Conservation (phyloP, 192 early-diverging fungal species). For the Entomortierella chlamydospora region DNA sequence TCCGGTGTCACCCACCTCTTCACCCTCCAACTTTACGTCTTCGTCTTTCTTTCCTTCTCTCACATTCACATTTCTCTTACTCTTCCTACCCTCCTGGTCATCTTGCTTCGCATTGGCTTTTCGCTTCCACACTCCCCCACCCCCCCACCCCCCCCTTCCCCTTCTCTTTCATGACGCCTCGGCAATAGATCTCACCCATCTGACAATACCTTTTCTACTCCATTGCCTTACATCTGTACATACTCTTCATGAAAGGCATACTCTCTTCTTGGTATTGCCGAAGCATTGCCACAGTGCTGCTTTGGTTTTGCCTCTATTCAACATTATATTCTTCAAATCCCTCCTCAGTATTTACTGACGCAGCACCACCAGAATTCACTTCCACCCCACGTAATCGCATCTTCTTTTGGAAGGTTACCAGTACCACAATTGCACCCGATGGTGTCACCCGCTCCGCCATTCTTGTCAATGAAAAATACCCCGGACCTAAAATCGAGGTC, state of each 20-base stretch:
- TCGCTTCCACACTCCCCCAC: no score
- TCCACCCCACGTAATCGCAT: constrained; percentile 44
- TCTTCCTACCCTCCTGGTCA: no score
- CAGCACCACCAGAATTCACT: constrained; percentile 37
- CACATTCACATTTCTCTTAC: no score
- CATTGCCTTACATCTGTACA: no score
- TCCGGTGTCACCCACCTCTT: no score
- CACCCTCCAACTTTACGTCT: no score
- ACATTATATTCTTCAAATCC: neutral
- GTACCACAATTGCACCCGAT: constrained; percentile 52
- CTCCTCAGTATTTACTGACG: constrained; percentile 6
- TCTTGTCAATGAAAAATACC: constrained; percentile 66
- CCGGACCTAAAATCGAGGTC: constrained; percentile 64
- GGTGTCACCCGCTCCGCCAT: constrained; percentile 56
- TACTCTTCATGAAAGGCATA: neutral
- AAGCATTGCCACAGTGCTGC: constrained; percentile 4
- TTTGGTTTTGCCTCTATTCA: constrained; percentile 13
- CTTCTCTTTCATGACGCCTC: no score
- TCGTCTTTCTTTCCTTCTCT: no score
- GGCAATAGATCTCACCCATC: no score
- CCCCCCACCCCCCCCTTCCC: no score
- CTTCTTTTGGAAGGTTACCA: constrained; percentile 53
- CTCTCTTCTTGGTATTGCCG: constrained; percentile 1
- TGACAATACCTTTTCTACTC: no score
- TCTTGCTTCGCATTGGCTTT: no score